Evolutionary conservation across 331 rosid genomes (phyloP), one percentile per base, ranked within the genome.

Genomic region (Rosa hybrid): DNA sequence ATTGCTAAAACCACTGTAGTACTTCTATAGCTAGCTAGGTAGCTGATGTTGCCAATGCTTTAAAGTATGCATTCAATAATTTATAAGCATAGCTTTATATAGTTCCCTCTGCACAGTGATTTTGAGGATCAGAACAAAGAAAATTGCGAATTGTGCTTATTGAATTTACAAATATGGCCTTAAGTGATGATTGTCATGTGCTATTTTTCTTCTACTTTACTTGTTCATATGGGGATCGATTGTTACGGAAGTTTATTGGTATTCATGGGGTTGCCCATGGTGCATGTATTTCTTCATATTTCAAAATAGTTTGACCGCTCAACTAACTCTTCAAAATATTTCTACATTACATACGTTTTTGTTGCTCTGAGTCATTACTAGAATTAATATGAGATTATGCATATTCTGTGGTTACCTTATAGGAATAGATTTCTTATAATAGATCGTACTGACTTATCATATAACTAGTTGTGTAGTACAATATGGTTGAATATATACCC

Each of bases 121-220:
- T 13, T 45, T 34, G 21, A 18, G 82, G 81, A 78, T 75, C 45
- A 49, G 68, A 64, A 41, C 71, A 59, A 74, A 20, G 64, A 59
- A 70, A 9, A 10, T 49, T 68, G 16, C 17, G 71, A 18, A 71
- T 45, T 49, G 18, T 42, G 77, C 9, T 46, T 41, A 2, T 0
- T 68, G 67, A 84, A 77, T 65, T 81, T 83, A 79, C 86, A 60
- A 8, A 50, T 72, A 77, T 77, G 83, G 67, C 84, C 84, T 63
- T 62, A 1, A 25, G 2, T 44, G 30, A 11, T 45, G 78, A 20
- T 38, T n/a, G 41, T 64, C 10, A 46, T 83, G 42, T 74, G 76
- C 77, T 14, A 65, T 30, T 65, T 65, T 75, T 51, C 81, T 78
- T 77, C 78, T 72, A 71, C 53, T 76, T 76, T 73, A 27, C 57